These are phyloP conservation scores for Arthrobotrys sinensis DNA, from an alignment of 2,329 filamentous ascomycete species.

Conservation along the genomic window DNA sequence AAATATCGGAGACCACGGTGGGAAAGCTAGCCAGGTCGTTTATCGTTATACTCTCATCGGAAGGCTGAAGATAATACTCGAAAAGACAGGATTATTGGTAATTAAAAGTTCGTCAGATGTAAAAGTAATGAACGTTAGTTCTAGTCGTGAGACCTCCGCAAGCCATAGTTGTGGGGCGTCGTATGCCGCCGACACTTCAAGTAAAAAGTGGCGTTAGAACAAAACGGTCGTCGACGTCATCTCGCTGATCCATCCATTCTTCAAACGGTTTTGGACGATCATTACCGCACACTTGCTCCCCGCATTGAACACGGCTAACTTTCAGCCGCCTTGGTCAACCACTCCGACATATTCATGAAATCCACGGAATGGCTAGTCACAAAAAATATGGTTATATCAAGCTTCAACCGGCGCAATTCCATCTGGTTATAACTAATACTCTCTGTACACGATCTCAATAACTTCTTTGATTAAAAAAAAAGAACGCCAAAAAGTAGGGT, in stretches of 20 bases:
- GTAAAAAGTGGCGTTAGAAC: neutral
- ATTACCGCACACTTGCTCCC: neutral
- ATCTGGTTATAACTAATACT: slow-evolving; percentile 5
- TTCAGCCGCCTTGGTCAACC: neutral
- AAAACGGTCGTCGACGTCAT: slow-evolving; percentile 8
- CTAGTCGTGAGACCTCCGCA: too few relatives aligned
- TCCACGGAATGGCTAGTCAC: neutral
- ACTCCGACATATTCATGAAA: neutral
- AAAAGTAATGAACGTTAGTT: too few relatives aligned
- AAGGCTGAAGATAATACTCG: too few relatives aligned
- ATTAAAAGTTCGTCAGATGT: too few relatives aligned
- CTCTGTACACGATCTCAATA: neutral
- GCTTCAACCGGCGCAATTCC: too few relatives aligned
- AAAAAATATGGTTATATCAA: too few relatives aligned
- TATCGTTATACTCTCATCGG: too few relatives aligned
- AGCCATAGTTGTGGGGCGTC: too few relatives aligned
- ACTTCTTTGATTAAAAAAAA: slow-evolving; percentile 3
- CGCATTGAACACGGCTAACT: neutral
- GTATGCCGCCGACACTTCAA: neutral
- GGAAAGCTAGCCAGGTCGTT: too few relatives aligned
- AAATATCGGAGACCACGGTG: neutral
- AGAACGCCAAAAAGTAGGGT: slow-evolving; percentile 16
- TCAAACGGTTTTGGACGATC: neutral
- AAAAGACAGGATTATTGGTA: too few relatives aligned
- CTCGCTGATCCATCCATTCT: slow-evolving; percentile 18